A percentile compares a stretch with the other conserved stretches of the same genome.
Conservation (phyloP, 2,329 filamentous ascomycete genomes). For the Beauveria australis region DNA sequence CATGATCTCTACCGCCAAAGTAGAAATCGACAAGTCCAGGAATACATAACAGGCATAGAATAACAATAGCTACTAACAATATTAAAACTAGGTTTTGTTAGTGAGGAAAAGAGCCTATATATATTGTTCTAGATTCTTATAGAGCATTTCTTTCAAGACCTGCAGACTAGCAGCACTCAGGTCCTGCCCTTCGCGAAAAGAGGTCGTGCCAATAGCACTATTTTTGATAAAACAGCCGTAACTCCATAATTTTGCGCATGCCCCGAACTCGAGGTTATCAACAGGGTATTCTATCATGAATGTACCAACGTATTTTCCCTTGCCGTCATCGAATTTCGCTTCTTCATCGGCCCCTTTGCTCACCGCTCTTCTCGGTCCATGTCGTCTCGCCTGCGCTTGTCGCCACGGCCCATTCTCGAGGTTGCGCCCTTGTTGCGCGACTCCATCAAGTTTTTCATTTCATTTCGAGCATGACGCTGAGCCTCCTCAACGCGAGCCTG, state of each 20-base stretch:
- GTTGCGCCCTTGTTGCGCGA: constrained; percentile 34
- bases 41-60: too few relatives aligned
- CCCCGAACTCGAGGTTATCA: not conserved
- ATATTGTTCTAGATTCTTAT: too few relatives aligned
- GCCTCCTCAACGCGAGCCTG: constrained; percentile 72
- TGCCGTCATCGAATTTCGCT: not conserved
- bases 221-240: not conserved
- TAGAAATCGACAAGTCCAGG: too few relatives aligned
- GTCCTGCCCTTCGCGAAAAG: too few relatives aligned
- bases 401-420: constrained; percentile 32
- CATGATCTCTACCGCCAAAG: too few relatives aligned
- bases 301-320: not conserved
- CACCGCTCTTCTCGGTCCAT: constrained; percentile 73
- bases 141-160: too few relatives aligned
- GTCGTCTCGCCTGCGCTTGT: constrained; percentile 39
- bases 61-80: too few relatives aligned
- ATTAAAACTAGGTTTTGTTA: too few relatives aligned
- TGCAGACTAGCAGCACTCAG: too few relatives aligned
- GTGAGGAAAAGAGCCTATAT: too few relatives aligned
- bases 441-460: constrained; percentile 76
- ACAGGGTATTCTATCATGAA: not conserved
- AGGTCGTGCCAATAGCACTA: not conserved
- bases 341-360: not conserved
- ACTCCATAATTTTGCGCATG: not conserved
- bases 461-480: constrained; percentile 66